Conservation (phyloP, 768 basidiomycete genomes). For the Lentinula sp. region DNA sequence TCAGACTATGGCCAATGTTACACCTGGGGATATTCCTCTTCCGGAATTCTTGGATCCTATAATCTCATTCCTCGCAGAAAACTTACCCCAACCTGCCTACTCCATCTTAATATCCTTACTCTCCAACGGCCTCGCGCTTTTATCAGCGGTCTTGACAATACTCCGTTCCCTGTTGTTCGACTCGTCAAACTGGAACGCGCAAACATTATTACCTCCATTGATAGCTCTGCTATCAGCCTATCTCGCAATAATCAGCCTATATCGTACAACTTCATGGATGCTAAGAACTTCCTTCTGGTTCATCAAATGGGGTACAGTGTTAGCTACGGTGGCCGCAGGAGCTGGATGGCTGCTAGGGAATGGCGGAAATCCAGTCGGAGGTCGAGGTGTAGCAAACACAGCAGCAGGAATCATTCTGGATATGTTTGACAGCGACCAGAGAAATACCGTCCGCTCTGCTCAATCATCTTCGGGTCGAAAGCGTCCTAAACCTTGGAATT, state of each 20-base stretch:
- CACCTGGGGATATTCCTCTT: constrained; percentile 16
- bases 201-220: constrained; percentile 66
- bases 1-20: constrained; percentile 6
- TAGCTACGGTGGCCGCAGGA: constrained; percentile 47
- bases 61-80: constrained; percentile 46
- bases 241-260: constrained; percentile 68
- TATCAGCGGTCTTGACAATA: constrained; percentile 43
- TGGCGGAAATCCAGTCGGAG: constrained; percentile 26
- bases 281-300: constrained; percentile 62
- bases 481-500: constrained; percentile 54
- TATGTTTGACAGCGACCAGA: constrained; percentile 31
- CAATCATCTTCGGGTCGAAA: constrained; percentile 11
- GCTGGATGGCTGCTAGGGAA: constrained; percentile 48
- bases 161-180: constrained; percentile 38
- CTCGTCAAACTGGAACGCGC: constrained; percentile 50
- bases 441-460: constrained; percentile 21
- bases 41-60: constrained; percentile 48
- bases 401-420: constrained; percentile 37
- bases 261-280: constrained; percentile 74
- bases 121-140: constrained; percentile 45
- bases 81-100: constrained; percentile 52
- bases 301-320: constrained; percentile 69
- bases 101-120: constrained; percentile 42
- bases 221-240: constrained; percentile 70
- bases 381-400: constrained; percentile 29